phyloP scores from a whole-genome alignment of 1,284 basidiomycete species.

The Cutaneotrichosporon dermatis region DNA sequence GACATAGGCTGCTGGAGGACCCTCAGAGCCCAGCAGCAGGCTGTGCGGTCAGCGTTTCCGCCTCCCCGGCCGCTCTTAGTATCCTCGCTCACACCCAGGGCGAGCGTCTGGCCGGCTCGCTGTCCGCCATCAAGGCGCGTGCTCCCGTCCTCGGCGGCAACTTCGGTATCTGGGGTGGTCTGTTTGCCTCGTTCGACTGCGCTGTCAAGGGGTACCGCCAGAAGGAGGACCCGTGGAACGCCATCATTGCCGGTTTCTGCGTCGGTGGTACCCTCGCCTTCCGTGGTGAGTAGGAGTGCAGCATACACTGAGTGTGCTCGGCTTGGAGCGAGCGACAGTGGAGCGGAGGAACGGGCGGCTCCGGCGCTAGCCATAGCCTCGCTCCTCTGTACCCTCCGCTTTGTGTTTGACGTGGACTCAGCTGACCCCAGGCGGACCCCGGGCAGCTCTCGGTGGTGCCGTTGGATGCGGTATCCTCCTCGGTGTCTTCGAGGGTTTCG shows the following conservation, averaged over 20 bases:
- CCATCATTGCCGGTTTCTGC: conserved; percentile 96
- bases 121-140: conserved; percentile 95
- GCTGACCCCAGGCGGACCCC: conserved; percentile 70
- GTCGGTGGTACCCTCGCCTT: conserved; percentile 94
- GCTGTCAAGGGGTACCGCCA: conserved; percentile 95
- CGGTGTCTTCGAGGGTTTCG: conserved; percentile 76
- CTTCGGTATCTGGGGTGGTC: conserved; percentile 96
- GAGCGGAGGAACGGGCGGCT: too few species aligned
- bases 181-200: conserved; percentile 97
- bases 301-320: too few species aligned
- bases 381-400: too few species aligned
- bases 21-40: too few species aligned
- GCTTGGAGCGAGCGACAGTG: too few species aligned
- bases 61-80: neutral
- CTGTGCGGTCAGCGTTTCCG: too few species aligned
- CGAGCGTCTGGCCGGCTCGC: conserved; percentile 85
- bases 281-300: conserved; percentile 65
- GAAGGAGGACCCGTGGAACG: conserved; percentile 99
- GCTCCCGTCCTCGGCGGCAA: conserved; percentile 97
- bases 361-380: too few species aligned
- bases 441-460: conserved; percentile 81
- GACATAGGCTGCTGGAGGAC: too few species aligned
- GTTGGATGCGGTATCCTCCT: conserved; percentile 94
- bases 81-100: conserved; percentile 53
- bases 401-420: too few species aligned